Evolutionary conservation across 768 basidiomycete genomes (phyloP).

Genomic region (Boletus sp.): DNA sequence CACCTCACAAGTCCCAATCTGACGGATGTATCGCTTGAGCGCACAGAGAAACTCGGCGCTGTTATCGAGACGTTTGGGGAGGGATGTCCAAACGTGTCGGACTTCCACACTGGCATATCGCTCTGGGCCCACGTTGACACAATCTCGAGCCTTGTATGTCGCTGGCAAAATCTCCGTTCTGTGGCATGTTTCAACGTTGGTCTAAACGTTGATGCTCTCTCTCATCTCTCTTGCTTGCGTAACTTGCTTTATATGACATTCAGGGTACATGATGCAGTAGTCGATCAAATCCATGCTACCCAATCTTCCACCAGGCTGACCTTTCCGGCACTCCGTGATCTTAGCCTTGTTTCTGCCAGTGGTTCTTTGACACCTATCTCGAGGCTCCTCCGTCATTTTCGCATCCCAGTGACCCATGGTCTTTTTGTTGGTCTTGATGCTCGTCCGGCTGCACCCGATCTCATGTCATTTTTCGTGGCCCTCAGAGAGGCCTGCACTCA

Average conservation of each 20-base stretch:
- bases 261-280: not conserved
- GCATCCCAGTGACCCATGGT: not conserved
- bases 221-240: constrained; percentile 1
- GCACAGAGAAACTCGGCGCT: not conserved
- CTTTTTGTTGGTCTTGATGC: not conserved
- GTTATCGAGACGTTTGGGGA: not conserved
- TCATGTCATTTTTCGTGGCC: constrained; percentile 4
- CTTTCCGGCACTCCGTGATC: constrained; percentile 1
- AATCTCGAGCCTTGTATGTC: constrained; percentile 3
- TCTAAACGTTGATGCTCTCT: not conserved
- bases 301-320: not conserved
- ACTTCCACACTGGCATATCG: not conserved
- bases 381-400: not conserved
- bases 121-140: not conserved
- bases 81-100: not conserved
- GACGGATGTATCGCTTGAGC: not conserved
- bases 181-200: not conserved
- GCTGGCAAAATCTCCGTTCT: constrained; percentile 5
- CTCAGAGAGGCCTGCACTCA: not conserved
- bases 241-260: not conserved
- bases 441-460: not conserved
- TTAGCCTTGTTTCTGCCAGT: not conserved
- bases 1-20: constrained; percentile 5
- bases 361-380: not conserved
- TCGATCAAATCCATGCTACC: not conserved